phyloP scores from a whole-genome alignment of 805 yeast species.

The Nakazawaea wickerhamii region DNA sequence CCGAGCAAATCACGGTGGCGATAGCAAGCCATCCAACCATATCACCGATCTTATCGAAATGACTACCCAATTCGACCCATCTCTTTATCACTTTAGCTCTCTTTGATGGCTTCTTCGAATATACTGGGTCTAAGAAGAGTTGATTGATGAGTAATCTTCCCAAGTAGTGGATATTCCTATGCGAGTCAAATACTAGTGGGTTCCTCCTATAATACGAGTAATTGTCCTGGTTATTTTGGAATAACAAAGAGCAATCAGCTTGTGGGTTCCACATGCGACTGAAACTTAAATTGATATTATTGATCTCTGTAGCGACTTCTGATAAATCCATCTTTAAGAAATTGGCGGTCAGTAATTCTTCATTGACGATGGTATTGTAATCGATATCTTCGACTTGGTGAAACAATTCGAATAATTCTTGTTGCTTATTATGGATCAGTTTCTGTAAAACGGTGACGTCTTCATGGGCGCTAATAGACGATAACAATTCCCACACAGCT shows the following conservation, averaged over 20 bases:
- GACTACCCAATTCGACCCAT: conserved; percentile 83
- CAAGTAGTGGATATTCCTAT: conserved; percentile 65
- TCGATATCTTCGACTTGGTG: conserved; percentile 20
- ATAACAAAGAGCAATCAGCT: conserved; percentile 68
- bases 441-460: conserved; percentile 49
- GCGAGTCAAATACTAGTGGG: conserved; percentile 72
- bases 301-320: conserved; percentile 57
- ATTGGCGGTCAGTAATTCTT: conserved; percentile 27
- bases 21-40: conserved; percentile 94
- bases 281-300: conserved; percentile 60
- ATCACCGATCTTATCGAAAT: conserved; percentile 75
- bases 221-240: conserved; percentile 44
- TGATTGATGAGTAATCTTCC: conserved; percentile 69
- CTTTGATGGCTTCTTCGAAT: conserved; percentile 28
- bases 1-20: conserved; percentile 75
- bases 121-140: conserved; percentile 47
- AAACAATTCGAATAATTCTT: conserved; percentile 32
- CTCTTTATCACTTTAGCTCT: conserved; percentile 66
- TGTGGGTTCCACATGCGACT: conserved; percentile 73
- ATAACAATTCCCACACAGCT: conserved; percentile 47
- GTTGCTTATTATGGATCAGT: conserved; percentile 46
- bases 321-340: conserved; percentile 53
- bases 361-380: conserved; percentile 1
- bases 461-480: conserved; percentile 43
- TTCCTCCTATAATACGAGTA: conserved; percentile 47